These are phyloP conservation scores for Epicoccum sorghinum DNA, from an alignment of 2,329 filamentous ascomycete genomes.

Conservation along the genomic window DNA sequence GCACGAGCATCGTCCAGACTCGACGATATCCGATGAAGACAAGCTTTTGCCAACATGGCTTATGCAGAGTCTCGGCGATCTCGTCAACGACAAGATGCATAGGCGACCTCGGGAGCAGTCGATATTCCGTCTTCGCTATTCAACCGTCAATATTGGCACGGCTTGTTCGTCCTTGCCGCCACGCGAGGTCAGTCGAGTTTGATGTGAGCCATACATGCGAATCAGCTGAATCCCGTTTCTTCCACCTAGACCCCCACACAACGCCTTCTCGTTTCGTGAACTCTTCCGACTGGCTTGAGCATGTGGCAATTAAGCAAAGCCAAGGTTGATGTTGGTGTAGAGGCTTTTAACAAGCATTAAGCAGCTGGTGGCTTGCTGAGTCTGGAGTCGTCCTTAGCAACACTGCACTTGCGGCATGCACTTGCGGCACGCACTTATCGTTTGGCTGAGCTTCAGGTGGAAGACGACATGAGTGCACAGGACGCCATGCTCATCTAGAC, in stretches of 20 bases:
- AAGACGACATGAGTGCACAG: not conserved
- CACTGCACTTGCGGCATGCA: not conserved
- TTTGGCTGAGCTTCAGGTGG: not conserved
- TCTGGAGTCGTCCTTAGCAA: not conserved
- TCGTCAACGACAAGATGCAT: not conserved
- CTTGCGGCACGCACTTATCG: not conserved
- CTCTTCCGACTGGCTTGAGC: not conserved
- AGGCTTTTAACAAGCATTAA: not conserved
- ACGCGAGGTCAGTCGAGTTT: not conserved
- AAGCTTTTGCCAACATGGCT: constrained; percentile 5
- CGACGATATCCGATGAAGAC: not conserved
- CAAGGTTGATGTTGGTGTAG: not conserved
- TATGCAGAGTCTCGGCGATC: not conserved
- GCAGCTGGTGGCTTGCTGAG: not conserved
- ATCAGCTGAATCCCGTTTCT: not conserved
- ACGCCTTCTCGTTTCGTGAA: not conserved
- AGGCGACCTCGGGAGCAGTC: not conserved
- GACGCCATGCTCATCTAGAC: not conserved
- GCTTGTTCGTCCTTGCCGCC: not conserved
- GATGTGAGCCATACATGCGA: not conserved
- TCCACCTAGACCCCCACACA: not conserved
- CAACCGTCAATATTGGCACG: not conserved
- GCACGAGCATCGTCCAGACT: not conserved
- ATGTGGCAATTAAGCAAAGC: not conserved
- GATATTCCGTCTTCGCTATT: not conserved